Evolutionary conservation across 1,284 basidiomycete species (phyloP).

Genomic region (Rhodotorula sp.): DNA sequence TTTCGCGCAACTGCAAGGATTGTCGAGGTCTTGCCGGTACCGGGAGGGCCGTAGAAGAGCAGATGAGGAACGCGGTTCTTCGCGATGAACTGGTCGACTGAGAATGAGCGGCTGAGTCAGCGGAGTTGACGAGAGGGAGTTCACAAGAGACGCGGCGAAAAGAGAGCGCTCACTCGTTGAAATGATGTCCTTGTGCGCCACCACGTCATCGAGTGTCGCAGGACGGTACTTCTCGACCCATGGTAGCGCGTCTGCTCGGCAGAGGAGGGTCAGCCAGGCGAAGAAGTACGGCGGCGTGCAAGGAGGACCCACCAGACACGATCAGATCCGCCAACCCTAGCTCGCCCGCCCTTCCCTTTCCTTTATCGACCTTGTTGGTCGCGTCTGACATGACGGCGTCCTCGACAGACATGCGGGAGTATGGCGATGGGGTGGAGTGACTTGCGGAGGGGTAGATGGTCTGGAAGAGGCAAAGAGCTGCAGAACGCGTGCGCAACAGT

Average conservation of each 20-base stretch:
- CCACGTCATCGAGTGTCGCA: constrained; percentile 81
- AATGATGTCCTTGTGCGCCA: constrained; percentile 91
- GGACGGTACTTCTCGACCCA: constrained; percentile 98
- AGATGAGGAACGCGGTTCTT: constrained; percentile 92
- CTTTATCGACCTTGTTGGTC: constrained; percentile 26
- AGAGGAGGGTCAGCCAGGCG: background rate
- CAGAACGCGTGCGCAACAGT: too few relatives aligned
- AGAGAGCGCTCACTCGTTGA: constrained; percentile 65
- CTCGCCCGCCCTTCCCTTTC: constrained; percentile 25
- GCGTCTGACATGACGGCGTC: constrained; percentile 18
- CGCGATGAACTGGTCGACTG: constrained; percentile 95
- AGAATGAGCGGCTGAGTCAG: background rate
- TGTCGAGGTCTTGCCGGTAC: constrained; percentile 94
- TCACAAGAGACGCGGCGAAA: background rate
- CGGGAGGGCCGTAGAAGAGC: constrained; percentile 96
- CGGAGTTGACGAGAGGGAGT: too few relatives aligned
- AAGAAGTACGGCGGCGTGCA: background rate
- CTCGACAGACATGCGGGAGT: background rate
- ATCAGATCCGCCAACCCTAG: constrained; percentile 16
- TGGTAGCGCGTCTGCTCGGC: constrained; percentile 10
- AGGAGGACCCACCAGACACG: background rate
- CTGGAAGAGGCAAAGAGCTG: background rate
- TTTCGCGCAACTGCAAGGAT: constrained; percentile 93
- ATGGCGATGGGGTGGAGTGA: background rate
- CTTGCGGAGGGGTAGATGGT: background rate